Percentiles rank a stretch among this genome's conserved stretches.
phyloP scores from a whole-genome alignment of 2,329 filamentous ascomycete species.

The Aspergillus amoenus region DNA sequence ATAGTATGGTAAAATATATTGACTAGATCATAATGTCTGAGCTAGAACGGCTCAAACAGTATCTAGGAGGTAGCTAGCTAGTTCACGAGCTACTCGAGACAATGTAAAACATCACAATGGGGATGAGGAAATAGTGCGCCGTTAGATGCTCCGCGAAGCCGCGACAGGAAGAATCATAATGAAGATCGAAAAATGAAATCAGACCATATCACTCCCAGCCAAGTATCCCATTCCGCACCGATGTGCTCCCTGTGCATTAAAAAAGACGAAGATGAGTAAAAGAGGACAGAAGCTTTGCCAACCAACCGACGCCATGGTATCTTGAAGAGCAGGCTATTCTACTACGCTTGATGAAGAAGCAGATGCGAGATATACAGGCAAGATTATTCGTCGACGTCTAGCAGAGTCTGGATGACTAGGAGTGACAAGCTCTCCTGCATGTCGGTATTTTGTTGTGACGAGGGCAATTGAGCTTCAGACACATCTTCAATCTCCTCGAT shows the following conservation, averaged over 20 bases:
- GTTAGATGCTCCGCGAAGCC: constrained; percentile 4
- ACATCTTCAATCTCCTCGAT: constrained; percentile 15
- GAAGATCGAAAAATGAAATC: background rate
- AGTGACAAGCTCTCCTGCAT: constrained; percentile 6
- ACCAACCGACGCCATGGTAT: constrained; percentile 5
- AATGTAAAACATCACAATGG: background rate
- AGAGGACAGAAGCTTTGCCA: background rate
- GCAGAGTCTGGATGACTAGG: background rate
- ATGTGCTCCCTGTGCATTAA: background rate
- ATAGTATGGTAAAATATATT: background rate
- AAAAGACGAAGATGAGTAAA: background rate
- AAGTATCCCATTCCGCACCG: background rate
- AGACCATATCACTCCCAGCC: background rate
- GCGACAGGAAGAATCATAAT: background rate
- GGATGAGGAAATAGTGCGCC: background rate
- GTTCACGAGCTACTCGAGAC: background rate
- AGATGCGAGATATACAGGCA: background rate
- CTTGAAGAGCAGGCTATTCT: background rate
- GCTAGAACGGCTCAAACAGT: background rate
- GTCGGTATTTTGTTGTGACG: background rate
- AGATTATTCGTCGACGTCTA: background rate
- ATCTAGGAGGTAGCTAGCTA: background rate
- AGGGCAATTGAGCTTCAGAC: background rate
- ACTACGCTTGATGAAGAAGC: constrained; percentile 3
- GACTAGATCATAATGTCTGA: background rate